A percentile compares a stretch with the other conserved stretches of the same genome.
These are phyloP conservation scores for Aureobasidium sp. DNA, from an alignment of 2,329 filamentous ascomycete genomes.

Conservation along the genomic window DNA sequence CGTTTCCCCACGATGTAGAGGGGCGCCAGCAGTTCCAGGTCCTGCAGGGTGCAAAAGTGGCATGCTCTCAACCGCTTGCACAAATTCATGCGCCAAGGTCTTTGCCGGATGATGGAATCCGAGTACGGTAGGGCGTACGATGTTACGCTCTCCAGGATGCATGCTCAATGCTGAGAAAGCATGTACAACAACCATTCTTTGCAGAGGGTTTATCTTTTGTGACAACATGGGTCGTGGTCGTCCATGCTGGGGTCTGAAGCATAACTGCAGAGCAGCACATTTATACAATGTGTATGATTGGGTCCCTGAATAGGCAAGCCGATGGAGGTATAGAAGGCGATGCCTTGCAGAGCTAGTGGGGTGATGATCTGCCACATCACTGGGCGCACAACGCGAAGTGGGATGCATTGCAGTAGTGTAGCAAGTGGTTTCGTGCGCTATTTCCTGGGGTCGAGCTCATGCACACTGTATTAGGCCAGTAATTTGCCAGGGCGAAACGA, in stretches of 20 bases:
- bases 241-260: background rate
- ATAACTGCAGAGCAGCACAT: background rate
- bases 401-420: conserved; percentile 12
- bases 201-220: background rate
- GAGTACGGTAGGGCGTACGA: conserved; percentile 1
- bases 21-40: background rate
- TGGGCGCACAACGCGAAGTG: conserved; percentile 9
- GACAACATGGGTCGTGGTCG: background rate
- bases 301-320: background rate
- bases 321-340: background rate
- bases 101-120: background rate
- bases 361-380: conserved; percentile 5
- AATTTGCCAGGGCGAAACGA: background rate
- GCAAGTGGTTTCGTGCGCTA: background rate
- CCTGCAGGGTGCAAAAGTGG: background rate
- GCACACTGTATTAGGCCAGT: conserved; percentile 1
- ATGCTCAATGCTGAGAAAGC: background rate
- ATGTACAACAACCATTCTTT: background rate
- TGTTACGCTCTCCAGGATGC: background rate
- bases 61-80: conserved; percentile 7
- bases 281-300: background rate
- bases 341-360: conserved; percentile 5
- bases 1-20: background rate
- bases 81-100: conserved; percentile 6
- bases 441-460: conserved; percentile 3